Evolutionary conservation across 768 basidiomycete genomes (phyloP).

Genomic region (Lactifluus piperatus): DNA sequence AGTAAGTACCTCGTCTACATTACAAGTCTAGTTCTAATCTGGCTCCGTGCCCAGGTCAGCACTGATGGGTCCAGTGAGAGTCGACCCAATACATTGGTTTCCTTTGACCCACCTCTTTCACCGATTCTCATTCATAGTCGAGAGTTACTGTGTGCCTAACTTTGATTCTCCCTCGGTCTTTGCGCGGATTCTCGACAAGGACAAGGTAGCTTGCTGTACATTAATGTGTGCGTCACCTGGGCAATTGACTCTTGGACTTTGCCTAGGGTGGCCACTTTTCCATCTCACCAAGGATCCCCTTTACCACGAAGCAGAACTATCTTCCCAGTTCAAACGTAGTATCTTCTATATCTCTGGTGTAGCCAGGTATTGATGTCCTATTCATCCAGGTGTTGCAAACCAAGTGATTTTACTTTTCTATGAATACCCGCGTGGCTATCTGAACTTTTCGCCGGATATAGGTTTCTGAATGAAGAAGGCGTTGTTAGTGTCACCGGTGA

Average conservation of each 20-base stretch:
- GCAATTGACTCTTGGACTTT: constrained; percentile 8
- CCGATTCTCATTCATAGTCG: constrained; percentile 40
- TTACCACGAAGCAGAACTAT: constrained; percentile 75
- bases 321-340: constrained; percentile 71
- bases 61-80: constrained; percentile 67
- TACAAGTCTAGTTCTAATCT: not conserved
- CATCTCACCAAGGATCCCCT: constrained; percentile 62
- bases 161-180: constrained; percentile 93
- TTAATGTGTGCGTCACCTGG: not conserved
- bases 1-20: constrained; percentile 26
- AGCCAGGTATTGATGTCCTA: not conserved
- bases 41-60: constrained; percentile 40
- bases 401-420: constrained; percentile 36
- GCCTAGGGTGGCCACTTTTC: constrained; percentile 82
- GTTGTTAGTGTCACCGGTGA: constrained; percentile 76
- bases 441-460: constrained; percentile 18
- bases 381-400: constrained; percentile 64
- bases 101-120: not conserved
- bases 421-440: not conserved
- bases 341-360: not conserved
- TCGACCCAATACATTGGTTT: not conserved
- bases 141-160: constrained; percentile 87
- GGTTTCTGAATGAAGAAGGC: constrained; percentile 80
- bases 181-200: constrained; percentile 80
- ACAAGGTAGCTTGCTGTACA: constrained; percentile 40